Conservation (phyloP, 371 early-diverging fungal genomes). For the Mortierella sp. region DNA sequence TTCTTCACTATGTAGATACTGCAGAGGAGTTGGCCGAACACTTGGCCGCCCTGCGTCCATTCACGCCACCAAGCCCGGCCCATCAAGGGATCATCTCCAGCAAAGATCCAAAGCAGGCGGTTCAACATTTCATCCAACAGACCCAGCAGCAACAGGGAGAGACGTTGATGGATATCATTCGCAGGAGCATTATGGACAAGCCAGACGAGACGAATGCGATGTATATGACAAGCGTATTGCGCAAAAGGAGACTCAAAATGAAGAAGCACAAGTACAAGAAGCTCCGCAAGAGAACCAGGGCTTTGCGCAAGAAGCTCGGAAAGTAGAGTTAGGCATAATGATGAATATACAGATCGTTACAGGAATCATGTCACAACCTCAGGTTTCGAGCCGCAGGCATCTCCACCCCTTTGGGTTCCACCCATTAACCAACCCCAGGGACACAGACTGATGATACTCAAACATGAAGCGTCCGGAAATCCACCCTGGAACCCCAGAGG, state of each 20-base stretch:
- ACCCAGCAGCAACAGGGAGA: too few relatives aligned
- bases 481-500: too few relatives aligned
- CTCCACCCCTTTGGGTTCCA: too few relatives aligned
- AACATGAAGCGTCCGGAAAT: too few relatives aligned
- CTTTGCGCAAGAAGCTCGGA: conserved; percentile 80
- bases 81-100: conserved; percentile 6
- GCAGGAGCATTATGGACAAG: conserved; percentile 24
- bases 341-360: too few relatives aligned
- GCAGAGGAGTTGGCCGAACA: conserved; percentile 32
- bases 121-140: conserved; percentile 36
- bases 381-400: too few relatives aligned
- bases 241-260: conserved; percentile 88
- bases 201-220: conserved; percentile 27
- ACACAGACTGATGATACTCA: too few relatives aligned
- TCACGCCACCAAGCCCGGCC: conserved; percentile 25
- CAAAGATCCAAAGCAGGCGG: conserved; percentile 16
- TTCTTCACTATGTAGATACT: too few relatives aligned
- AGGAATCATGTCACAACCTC: too few relatives aligned
- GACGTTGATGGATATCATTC: background rate
- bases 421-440: too few relatives aligned
- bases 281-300: conserved; percentile 82
- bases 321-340: conserved; percentile 71
- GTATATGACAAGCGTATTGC: conserved; percentile 66
- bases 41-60: conserved; percentile 44
- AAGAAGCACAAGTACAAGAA: conserved; percentile 90